phyloP scores from a whole-genome alignment of 805 yeast genomes.

The Candida corydali region DNA sequence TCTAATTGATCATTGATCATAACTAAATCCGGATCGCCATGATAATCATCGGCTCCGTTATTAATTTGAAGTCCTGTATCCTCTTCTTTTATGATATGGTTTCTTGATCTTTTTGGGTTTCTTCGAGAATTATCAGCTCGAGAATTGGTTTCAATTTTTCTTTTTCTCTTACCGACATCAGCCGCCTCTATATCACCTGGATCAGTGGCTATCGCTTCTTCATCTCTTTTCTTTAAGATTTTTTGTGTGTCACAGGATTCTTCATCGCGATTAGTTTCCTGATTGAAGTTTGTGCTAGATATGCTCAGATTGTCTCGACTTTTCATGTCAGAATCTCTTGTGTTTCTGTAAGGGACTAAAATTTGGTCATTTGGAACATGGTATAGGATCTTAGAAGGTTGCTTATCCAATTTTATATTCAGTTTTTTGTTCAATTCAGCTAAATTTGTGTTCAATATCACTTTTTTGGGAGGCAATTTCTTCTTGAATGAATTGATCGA shows the following conservation, averaged over 20 bases:
- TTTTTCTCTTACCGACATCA: too few species aligned
- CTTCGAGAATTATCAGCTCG: neutral
- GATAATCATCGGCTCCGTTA: neutral
- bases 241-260: neutral
- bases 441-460: slow-evolving; percentile 1
- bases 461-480: neutral
- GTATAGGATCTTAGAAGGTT: slow-evolving; percentile 4
- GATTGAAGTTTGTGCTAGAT: neutral
- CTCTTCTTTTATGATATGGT: neutral
- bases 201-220: neutral
- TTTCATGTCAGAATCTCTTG: too few species aligned
- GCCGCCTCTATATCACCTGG: too few species aligned
- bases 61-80: neutral
- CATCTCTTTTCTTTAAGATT: neutral
- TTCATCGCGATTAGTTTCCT: neutral
- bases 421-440: slow-evolving; percentile 1
- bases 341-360: neutral
- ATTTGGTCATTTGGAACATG: neutral
- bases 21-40: neutral
- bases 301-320: too few species aligned
- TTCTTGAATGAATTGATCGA: slow-evolving; percentile 6
- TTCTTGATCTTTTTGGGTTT: neutral
- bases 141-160: neutral
- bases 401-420: slow-evolving; percentile 4
- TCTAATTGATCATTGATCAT: neutral